Conservation (phyloP, 257 asterid species). For the Rehmannia glutinosa region DNA sequence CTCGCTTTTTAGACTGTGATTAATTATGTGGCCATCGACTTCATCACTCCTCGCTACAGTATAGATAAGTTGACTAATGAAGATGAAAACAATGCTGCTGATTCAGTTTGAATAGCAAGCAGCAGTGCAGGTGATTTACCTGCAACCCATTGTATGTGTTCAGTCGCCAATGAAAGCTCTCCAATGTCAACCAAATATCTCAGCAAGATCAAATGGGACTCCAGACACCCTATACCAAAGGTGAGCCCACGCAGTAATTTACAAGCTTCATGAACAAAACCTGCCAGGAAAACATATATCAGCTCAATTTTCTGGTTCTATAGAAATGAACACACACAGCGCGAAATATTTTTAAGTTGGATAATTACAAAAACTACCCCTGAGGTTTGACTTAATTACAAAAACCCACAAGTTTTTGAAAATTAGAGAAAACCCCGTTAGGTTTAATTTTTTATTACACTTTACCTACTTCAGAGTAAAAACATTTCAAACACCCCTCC, state of each 20-base stretch:
- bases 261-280: conserved; percentile 44
- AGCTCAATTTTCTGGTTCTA: not conserved
- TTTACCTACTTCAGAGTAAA: no score
- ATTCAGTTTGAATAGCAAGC: conserved; percentile 37
- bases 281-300: conserved; percentile 33
- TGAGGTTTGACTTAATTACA: no score
- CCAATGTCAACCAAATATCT: conserved; percentile 43
- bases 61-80: no score
- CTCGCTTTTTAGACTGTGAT: no score
- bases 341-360: not conserved
- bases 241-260: conserved; percentile 35
- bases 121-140: conserved; percentile 40
- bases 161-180: conserved; percentile 43
- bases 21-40: no score
- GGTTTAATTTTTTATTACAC: no score
- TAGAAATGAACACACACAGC: not conserved
- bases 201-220: conserved; percentile 49
- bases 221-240: conserved; percentile 25
- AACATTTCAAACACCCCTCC: no score
- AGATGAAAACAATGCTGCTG: conserved; percentile 36
- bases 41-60: no score
- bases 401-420: no score
- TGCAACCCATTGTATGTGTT: conserved; percentile 50
- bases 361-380: no score
- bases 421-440: no score